Conservation (phyloP, 371 early-diverging fungal genomes). For the Mortierella sp. region DNA sequence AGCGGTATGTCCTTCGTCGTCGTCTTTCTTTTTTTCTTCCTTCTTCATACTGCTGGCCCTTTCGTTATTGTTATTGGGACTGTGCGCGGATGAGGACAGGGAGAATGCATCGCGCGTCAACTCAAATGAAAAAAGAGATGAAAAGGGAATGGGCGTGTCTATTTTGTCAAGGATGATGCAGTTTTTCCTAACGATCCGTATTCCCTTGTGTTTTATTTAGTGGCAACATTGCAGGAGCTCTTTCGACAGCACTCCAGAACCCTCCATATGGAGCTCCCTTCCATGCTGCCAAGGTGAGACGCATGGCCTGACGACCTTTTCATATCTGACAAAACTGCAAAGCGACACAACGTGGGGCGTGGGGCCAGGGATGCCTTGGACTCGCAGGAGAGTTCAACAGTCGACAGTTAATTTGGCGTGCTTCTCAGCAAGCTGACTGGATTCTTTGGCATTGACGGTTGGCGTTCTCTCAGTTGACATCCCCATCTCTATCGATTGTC, state of each 20-base stretch:
- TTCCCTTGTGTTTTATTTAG: slow-evolving; percentile 56
- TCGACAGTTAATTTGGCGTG: too few species aligned
- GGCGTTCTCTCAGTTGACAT: too few species aligned
- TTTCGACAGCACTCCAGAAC: slow-evolving; percentile 77
- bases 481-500: not conserved
- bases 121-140: not conserved
- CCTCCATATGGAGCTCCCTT: slow-evolving; percentile 88
- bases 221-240: slow-evolving; percentile 77
- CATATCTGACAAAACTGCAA: not conserved
- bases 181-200: slow-evolving; percentile 8
- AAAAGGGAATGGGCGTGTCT: not conserved
- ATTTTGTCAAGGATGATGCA: not conserved
- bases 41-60: not conserved
- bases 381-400: not conserved
- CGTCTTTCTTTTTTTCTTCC: not conserved
- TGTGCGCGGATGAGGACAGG: not conserved
- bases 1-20: slow-evolving; percentile 31
- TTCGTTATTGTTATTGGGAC: not conserved
- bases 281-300: slow-evolving; percentile 78
- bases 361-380: not conserved
- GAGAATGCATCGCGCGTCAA: not conserved
- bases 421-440: not conserved
- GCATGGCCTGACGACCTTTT: not conserved
- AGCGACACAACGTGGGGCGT: not conserved
- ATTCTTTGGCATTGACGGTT: not conserved